Conservation (phyloP, 108 stramenopile species). For the Hondaea fermentalgiana region DNA sequence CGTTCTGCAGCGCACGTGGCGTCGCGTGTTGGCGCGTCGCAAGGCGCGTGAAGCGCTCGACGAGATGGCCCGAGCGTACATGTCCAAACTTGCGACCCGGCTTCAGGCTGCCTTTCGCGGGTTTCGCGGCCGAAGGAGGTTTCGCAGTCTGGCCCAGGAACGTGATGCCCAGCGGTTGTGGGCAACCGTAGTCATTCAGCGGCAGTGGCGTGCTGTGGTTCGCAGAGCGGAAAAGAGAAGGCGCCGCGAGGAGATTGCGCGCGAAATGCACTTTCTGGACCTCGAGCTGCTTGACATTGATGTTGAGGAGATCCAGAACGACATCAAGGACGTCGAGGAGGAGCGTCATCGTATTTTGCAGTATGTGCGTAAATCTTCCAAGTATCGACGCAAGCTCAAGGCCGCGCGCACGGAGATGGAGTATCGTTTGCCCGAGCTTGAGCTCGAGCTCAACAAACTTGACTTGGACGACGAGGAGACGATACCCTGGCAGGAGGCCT, state of each 20-base stretch:
- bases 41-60: not conserved
- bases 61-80: not conserved
- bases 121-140: not conserved
- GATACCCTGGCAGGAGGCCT: not conserved
- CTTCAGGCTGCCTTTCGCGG: slow-evolving; percentile 5
- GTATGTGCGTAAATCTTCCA: not conserved
- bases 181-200: not conserved
- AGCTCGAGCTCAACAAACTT: not conserved
- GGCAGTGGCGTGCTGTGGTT: not conserved
- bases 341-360: not conserved
- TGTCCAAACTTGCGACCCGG: not conserved
- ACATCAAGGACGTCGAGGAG: not conserved
- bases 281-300: not conserved
- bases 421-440: not conserved
- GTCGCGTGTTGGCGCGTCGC: not conserved
- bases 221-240: not conserved
- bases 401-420: not conserved
- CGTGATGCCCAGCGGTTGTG: not conserved
- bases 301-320: not conserved
- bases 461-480: not conserved
- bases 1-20: not conserved
- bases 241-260: not conserved
- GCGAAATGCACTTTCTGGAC: slow-evolving; percentile 3
- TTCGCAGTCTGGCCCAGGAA: not conserved
- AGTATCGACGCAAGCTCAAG: not conserved